phyloP scores from a whole-genome alignment of 2,329 filamentous ascomycete species.

The Ophiocordyceps australis region DNA sequence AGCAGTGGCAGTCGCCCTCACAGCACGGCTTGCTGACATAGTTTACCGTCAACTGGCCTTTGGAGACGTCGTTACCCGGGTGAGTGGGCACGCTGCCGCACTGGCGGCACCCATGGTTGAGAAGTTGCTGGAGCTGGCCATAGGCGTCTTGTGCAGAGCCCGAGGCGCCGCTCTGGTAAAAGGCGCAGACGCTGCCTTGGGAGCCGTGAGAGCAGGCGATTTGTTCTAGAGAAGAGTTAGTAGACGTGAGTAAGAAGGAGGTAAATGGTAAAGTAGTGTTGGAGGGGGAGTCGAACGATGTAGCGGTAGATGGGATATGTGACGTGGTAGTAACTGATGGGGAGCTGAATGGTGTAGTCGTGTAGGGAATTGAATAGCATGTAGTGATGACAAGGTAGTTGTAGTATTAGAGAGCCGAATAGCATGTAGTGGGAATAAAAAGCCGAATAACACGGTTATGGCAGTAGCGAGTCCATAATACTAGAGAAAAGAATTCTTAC shows the following conservation, averaged over 20 bases:
- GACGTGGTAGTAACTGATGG: no score
- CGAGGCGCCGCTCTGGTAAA: slow-evolving; percentile 5
- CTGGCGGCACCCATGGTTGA: slow-evolving; percentile 4
- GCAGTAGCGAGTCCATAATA: no score
- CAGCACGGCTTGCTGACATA: slow-evolving; percentile 4
- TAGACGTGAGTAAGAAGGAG: no score
- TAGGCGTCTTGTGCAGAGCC: slow-evolving; percentile 4
- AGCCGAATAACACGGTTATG: no score
- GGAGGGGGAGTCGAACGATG: no score
- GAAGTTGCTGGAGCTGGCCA: slow-evolving; percentile 3
- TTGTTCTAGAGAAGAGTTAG: slow-evolving; percentile 2
- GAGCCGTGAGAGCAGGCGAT: slow-evolving; percentile 4
- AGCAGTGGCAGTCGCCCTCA: slow-evolving; percentile 4
- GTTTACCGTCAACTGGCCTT: slow-evolving; percentile 6
- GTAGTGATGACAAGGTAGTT: no score
- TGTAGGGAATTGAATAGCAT: no score
- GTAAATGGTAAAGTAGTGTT: no score
- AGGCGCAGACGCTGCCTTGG: slow-evolving; percentile 5
- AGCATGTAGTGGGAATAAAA: no score
- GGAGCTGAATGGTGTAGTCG: no score
- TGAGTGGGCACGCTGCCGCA: slow-evolving; percentile 5
- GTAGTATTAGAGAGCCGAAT: no score
- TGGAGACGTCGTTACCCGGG: slow-evolving; percentile 5
- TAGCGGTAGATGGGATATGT: no score
- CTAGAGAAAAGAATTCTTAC: slow-evolving; percentile 1